A percentile compares a stretch with the other conserved stretches of the same genome.
phyloP scores from a whole-genome alignment of 768 basidiomycete species.

The Dacryopinax primogenitus region DNA sequence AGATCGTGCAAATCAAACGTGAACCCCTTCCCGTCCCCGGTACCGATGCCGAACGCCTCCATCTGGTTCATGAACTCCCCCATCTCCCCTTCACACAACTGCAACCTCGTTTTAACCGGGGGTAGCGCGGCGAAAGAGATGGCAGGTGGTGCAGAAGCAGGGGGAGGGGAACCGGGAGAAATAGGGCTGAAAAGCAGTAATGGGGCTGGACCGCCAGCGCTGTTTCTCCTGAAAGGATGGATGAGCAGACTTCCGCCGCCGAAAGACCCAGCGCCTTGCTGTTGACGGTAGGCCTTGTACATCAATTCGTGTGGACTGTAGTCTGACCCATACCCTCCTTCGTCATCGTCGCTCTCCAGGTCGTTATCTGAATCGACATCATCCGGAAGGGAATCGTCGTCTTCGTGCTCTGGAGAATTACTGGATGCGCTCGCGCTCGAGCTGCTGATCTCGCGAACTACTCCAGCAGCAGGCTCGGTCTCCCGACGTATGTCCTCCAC shows the following conservation, averaged over 20 bases:
- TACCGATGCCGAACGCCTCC: slow-evolving; percentile 37
- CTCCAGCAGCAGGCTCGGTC: slow-evolving; percentile 35
- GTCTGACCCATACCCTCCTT: slow-evolving; percentile 12
- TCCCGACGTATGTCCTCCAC: slow-evolving; percentile 59
- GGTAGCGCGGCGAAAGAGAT: no score
- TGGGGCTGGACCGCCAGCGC: neutral
- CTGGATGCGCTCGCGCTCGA: slow-evolving; percentile 12
- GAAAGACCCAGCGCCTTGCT: no score
- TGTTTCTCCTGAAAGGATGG: neutral
- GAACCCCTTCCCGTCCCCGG: slow-evolving; percentile 42
- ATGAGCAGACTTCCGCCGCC: no score
- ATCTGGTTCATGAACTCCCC: slow-evolving; percentile 53
- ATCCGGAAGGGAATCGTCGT: slow-evolving; percentile 12
- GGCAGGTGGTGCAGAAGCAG: no score
- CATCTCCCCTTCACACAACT: slow-evolving; percentile 57
- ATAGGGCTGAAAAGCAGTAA: no score
- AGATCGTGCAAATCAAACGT: slow-evolving; percentile 76
- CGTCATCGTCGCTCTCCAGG: slow-evolving; percentile 11
- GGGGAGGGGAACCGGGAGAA: no score
- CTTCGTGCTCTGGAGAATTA: slow-evolving; percentile 12
- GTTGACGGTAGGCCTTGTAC: slow-evolving; percentile 72
- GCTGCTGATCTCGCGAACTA: neutral
- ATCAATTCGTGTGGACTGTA: slow-evolving; percentile 28
- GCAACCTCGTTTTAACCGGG: slow-evolving; percentile 17
- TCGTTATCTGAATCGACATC: neutral